These are phyloP conservation scores for Rhizopogon vesiculosus DNA, from an alignment of 768 basidiomycete species.

Conservation along the genomic window DNA sequence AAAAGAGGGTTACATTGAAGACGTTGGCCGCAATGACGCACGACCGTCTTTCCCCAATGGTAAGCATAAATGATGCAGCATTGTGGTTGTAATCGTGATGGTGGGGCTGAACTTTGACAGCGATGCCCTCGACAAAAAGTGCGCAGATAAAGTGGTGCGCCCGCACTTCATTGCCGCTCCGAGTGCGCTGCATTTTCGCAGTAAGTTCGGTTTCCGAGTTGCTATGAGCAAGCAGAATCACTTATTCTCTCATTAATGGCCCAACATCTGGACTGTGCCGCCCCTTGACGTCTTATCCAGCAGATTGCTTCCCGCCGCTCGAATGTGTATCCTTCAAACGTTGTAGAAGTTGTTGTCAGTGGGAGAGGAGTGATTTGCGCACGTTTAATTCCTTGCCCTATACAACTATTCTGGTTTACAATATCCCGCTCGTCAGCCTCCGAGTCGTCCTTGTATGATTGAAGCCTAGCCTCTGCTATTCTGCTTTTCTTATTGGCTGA, in stretches of 20 bases:
- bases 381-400: too few species aligned
- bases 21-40: background rate
- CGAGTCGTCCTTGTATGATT: background rate
- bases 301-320: background rate
- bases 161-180: background rate
- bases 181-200: background rate
- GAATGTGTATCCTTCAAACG: background rate
- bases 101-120: background rate
- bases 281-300: background rate
- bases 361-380: background rate
- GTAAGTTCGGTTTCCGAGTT: background rate
- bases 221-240: background rate
- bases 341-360: background rate
- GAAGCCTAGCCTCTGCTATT: background rate
- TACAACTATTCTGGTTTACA: background rate
- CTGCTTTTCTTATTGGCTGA: background rate
- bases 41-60: background rate
- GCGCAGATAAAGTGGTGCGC: background rate
- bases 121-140: background rate
- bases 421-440: background rate
- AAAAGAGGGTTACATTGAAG: background rate
- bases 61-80: background rate
- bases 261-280: background rate
- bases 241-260: background rate
- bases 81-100: background rate